phyloP scores from a whole-genome alignment of 2,329 filamentous ascomycete species.

The Alternaria arborescens region DNA sequence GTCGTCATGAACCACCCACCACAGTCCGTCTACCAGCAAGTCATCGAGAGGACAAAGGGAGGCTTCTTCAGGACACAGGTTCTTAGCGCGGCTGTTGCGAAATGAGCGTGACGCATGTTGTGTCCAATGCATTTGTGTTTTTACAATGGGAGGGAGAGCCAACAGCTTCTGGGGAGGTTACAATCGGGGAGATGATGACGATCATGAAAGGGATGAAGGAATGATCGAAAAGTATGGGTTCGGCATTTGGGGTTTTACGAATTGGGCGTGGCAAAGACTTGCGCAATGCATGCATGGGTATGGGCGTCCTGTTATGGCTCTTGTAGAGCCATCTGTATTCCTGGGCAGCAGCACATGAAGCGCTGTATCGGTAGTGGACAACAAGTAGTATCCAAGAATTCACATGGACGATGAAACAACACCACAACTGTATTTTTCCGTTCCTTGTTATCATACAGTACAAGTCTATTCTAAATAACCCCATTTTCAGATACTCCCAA shows the following conservation, averaged over 20 bases:
- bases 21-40: conserved; percentile 98
- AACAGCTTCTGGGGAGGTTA: conserved; percentile 23
- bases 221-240: conserved; percentile 10
- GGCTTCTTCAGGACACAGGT: conserved; percentile 99
- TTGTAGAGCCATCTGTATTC: background rate
- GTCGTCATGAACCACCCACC: conserved; percentile 99
- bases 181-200: background rate
- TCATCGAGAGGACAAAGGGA: conserved; percentile 98
- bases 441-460: background rate
- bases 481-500: background rate
- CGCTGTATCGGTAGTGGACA: background rate
- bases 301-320: conserved; percentile 6
- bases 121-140: background rate
- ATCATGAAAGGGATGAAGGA: conserved; percentile 9
- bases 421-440: background rate
- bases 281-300: conserved; percentile 10
- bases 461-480: background rate
- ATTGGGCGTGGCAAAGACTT: conserved; percentile 9
- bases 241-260: conserved; percentile 6
- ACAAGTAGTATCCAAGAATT: conserved; percentile 3
- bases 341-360: background rate
- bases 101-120: conserved; percentile 41
- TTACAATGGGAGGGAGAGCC: background rate
- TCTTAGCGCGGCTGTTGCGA: conserved; percentile 68
- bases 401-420: conserved; percentile 1